Evolutionary conservation across 179 eudicot genomes (phyloP).

Genomic region (Silene coronaria): DNA sequence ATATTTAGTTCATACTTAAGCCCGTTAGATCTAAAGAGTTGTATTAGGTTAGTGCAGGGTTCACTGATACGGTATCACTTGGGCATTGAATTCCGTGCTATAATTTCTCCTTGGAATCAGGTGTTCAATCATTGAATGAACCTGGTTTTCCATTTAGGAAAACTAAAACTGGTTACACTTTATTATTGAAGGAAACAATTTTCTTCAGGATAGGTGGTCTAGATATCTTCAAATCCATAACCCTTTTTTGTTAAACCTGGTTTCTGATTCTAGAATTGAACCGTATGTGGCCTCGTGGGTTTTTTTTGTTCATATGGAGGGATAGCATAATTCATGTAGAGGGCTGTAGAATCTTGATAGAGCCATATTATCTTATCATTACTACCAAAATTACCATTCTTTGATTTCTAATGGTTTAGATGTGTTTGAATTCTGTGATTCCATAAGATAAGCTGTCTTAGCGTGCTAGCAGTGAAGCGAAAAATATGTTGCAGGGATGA

Average conservation of each 20-base stretch:
- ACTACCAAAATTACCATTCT: not conserved
- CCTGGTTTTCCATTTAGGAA: too few relatives aligned
- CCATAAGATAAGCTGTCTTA: not conserved
- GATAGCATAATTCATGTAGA: not conserved
- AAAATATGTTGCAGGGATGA: not conserved
- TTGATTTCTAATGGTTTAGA: not conserved
- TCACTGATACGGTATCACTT: not conserved
- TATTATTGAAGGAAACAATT: not conserved
- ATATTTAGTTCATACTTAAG: not conserved
- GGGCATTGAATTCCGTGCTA: not conserved
- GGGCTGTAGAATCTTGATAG: not conserved
- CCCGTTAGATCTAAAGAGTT: too few relatives aligned
- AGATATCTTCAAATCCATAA: not conserved
- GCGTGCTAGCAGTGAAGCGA: conserved; percentile 4
- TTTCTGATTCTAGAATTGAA: not conserved
- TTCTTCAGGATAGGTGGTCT: not conserved
- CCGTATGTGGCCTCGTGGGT: not conserved
- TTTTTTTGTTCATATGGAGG: not conserved
- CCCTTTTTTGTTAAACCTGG: not conserved
- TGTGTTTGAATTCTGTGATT: not conserved
- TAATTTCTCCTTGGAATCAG: too few relatives aligned
- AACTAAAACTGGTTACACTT: not conserved
- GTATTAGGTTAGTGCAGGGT: too few relatives aligned
- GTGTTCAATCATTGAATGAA: too few relatives aligned
- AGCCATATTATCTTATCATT: not conserved